These are phyloP conservation scores for Fraxinus albicans DNA, from an alignment of 305 asterid genomes.

Conservation along the genomic window DNA sequence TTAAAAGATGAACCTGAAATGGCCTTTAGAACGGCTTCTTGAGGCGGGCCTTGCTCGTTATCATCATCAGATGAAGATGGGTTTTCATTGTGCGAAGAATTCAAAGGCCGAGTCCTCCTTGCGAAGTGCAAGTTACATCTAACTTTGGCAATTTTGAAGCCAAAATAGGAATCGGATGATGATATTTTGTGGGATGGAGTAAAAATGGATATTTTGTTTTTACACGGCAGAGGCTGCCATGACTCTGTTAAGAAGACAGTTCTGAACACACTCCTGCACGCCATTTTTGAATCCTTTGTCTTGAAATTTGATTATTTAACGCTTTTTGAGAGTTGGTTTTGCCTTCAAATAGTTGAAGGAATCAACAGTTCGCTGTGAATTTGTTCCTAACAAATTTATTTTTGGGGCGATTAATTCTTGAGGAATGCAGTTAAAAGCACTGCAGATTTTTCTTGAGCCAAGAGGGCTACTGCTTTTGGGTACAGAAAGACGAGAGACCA, in stretches of 20 bases:
- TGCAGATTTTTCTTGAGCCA: slow-evolving; percentile 6
- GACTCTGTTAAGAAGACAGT: slow-evolving; percentile 53
- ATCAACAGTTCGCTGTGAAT: background rate
- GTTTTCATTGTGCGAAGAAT: slow-evolving; percentile 46
- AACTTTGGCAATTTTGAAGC: slow-evolving; percentile 38
- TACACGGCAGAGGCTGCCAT: slow-evolving; percentile 50
- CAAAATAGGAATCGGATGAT: slow-evolving; percentile 29
- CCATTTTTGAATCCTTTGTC: slow-evolving; percentile 41
- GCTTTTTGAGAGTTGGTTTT: background rate
- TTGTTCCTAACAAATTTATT: background rate
- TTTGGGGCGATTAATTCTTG: slow-evolving; percentile 11
- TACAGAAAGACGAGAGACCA: background rate
- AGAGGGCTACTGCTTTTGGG: background rate
- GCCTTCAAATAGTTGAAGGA: background rate
- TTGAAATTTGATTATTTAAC: slow-evolving; percentile 17
- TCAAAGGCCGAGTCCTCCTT: slow-evolving; percentile 28
- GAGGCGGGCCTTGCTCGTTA: slow-evolving; percentile 79
- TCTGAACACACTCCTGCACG: slow-evolving; percentile 54
- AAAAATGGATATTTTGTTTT: slow-evolving; percentile 21
- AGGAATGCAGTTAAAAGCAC: slow-evolving; percentile 2
- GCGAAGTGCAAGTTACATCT: slow-evolving; percentile 27
- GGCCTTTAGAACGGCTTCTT: slow-evolving; percentile 93
- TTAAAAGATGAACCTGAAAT: slow-evolving; percentile 59
- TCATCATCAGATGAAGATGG: slow-evolving; percentile 44
- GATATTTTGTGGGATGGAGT: slow-evolving; percentile 33